phyloP scores from a whole-genome alignment of 768 basidiomycete genomes.

The Lactarius akahatsu region DNA sequence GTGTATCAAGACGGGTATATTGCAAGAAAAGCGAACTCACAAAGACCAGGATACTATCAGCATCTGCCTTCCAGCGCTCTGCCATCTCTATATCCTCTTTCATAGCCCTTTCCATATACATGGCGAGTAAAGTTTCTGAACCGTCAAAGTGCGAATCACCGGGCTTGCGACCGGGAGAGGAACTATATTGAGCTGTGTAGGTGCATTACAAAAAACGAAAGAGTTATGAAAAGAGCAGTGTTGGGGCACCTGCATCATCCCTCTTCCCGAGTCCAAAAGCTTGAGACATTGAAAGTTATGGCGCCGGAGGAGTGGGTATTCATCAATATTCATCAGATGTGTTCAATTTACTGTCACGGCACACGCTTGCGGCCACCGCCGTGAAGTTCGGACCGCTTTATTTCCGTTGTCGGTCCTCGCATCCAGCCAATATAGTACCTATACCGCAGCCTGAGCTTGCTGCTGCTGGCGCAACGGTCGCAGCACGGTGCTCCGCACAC shows the following conservation, averaged over 20 bases:
- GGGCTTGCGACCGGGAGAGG: background rate
- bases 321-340: too few relatives aligned
- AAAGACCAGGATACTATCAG: slow-evolving; percentile 1
- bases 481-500: too few relatives aligned
- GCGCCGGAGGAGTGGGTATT: too few relatives aligned
- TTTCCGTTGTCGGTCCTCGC: too few relatives aligned
- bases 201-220: background rate
- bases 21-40: background rate
- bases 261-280: background rate
- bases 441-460: too few relatives aligned
- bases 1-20: background rate
- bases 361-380: too few relatives aligned
- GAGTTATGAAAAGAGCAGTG: background rate
- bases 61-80: background rate
- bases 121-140: background rate
- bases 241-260: background rate
- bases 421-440: too few relatives aligned
- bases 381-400: too few relatives aligned
- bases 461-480: too few relatives aligned
- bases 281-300: background rate
- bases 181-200: background rate
- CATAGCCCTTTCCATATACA: background rate
- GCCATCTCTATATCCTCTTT: background rate
- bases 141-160: background rate
- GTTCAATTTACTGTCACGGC: too few relatives aligned